Evolutionary conservation across 2,329 filamentous ascomycete species (phyloP), one percentile per base, ranked within the genome.

Genomic region (Aspergillus jensenii): DNA sequence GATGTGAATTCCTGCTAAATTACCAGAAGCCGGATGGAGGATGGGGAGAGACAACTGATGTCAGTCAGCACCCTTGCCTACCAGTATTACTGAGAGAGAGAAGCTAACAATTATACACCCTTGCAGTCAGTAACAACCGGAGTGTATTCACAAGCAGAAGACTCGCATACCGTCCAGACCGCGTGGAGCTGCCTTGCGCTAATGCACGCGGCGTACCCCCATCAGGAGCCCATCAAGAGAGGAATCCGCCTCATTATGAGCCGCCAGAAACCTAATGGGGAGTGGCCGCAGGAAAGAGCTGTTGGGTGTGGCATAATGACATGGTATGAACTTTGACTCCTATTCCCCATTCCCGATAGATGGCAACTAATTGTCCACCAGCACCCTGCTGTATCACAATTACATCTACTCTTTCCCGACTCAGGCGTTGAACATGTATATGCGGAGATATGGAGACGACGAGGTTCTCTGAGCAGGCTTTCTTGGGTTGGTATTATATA

Each of bases 1-100:
- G 37, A 0, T 62, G 60, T 14, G 41, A 43, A 1, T 62, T 59
- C n/a, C 9, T 62, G 6, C 25, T 61, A 11, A 21, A 31, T 2
- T 56, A 59, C 19, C 56, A 59, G 40, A 52, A 48, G 37, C 45
- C 43, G 7, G 53, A 61, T 39, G 59, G 56, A 4, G 59, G 59
- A 6, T 61, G 56, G 59, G 49, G 53, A 7, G 58, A 60, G 45
- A 41, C 17, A 4, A 46, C 31, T 3, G 14, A 54, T 12, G 43
- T 54, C 17, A 8, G 11, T 37, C 0, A 21, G 9, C 17, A 21
- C 19, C 41, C 41, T 21, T 21, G 3, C 21, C 25, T 17, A 1
- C 1, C 21, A 3, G 6, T 7, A 44, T 12, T 44, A 2, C 11
- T 1, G n/a, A 8, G n/a, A 1, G n/a, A 1, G 21, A 21, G 21